Percentiles rank a stretch among this genome's conserved stretches.
phyloP scores from a whole-genome alignment of 2,329 filamentous ascomycete genomes.

The Conoideocrella luteorostrata region DNA sequence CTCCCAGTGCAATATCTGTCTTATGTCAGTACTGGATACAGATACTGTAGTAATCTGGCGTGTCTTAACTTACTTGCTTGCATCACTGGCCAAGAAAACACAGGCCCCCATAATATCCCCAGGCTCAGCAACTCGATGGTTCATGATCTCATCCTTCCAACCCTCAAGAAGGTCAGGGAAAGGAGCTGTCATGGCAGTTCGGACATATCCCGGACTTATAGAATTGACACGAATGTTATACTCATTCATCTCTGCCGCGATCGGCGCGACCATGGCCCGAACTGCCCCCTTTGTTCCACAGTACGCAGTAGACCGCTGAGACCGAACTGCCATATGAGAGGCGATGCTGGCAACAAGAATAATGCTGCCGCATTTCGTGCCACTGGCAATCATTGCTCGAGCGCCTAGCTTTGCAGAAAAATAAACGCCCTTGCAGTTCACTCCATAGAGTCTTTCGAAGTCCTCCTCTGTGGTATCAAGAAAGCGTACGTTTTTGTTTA shows the following conservation, averaged over 20 bases:
- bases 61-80: conserved; percentile 38
- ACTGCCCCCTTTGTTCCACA: conserved; percentile 21
- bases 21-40: not conserved
- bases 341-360: conserved; percentile 48
- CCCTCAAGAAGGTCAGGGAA: conserved; percentile 40
- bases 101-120: conserved; percentile 44
- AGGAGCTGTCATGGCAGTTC: conserved; percentile 36
- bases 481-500: conserved; percentile 52
- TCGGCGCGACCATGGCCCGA: conserved; percentile 19
- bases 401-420: conserved; percentile 46
- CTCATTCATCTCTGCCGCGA: conserved; percentile 21
- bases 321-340: conserved; percentile 42
- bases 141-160: conserved; percentile 45
- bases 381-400: conserved; percentile 43
- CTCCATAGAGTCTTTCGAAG: conserved; percentile 55
- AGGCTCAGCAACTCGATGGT: conserved; percentile 37
- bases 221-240: conserved; percentile 40
- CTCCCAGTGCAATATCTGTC: conserved; percentile 31
- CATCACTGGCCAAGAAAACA: conserved; percentile 41
- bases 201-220: conserved; percentile 37
- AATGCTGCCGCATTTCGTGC: conserved; percentile 44
- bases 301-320: conserved; percentile 34
- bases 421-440: conserved; percentile 62
- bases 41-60: too few species aligned
- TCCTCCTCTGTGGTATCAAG: conserved; percentile 56